phyloP scores from a whole-genome alignment of 352 stramenopile genomes.

The Phytopythium kandeliae region DNA sequence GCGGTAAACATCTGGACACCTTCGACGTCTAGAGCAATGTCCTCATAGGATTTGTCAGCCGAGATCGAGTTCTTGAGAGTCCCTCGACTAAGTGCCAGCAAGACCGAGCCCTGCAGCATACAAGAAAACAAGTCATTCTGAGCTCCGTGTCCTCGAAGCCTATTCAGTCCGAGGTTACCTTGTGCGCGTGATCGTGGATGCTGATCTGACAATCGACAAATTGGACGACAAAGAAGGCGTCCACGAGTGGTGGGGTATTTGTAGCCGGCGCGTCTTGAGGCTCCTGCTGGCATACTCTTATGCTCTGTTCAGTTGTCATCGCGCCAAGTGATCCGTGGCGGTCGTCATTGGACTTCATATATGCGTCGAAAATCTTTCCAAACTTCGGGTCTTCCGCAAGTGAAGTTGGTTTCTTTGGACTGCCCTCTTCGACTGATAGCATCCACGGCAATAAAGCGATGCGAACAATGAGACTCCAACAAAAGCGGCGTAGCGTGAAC shows the following conservation, averaged over 20 bases:
- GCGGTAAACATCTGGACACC: conserved; percentile 63
- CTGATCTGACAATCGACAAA: conserved; percentile 79
- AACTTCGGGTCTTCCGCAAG: conserved; percentile 71
- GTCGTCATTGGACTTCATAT: conserved; percentile 10
- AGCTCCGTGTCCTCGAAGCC: neutral
- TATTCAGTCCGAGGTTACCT: conserved; percentile 17
- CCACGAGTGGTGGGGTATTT: conserved; percentile 17
- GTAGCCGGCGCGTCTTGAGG: conserved; percentile 1
- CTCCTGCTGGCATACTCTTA: conserved; percentile 11
- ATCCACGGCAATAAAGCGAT: no score
- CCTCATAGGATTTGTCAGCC: conserved; percentile 36
- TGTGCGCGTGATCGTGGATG: conserved; percentile 59
- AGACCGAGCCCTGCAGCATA: conserved; percentile 36
- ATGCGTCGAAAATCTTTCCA: conserved; percentile 42
- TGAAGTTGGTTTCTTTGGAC: conserved; percentile 59
- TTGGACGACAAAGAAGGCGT: conserved; percentile 62
- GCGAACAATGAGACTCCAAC: neutral
- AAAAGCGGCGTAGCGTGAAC: neutral
- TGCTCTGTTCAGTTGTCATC: conserved; percentile 5
- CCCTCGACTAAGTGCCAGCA: conserved; percentile 58
- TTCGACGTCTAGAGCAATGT: conserved; percentile 54
- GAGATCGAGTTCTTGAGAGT: conserved; percentile 54
- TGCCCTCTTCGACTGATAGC: conserved; percentile 17
- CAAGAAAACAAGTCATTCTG: neutral
- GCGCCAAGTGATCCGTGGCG: conserved; percentile 8